Evolutionary conservation across 805 yeast genomes (phyloP).

Genomic region (Kodamaea neixiangensis): DNA sequence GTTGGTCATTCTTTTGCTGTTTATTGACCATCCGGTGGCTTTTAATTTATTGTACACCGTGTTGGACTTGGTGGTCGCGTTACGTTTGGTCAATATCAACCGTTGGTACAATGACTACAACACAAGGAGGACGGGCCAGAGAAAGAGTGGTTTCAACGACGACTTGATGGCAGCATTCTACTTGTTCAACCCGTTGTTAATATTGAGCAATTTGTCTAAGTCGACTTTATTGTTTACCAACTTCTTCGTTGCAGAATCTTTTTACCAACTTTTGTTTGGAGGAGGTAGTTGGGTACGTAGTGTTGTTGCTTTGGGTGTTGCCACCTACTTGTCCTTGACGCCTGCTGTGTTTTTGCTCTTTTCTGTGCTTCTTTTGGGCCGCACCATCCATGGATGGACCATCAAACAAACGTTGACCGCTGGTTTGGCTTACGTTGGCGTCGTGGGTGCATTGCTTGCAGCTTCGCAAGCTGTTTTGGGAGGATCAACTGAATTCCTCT

Average conservation of each 20-base stretch:
- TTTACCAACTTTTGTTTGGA: constrained; percentile 45
- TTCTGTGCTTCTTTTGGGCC: constrained; percentile 51
- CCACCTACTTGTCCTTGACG: constrained; percentile 64
- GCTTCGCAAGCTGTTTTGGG: constrained; percentile 27
- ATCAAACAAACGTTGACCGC: constrained; percentile 18
- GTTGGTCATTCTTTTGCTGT: constrained; percentile 52
- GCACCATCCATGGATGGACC: constrained; percentile 16
- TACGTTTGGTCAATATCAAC: constrained; percentile 52
- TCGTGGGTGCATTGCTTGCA: constrained; percentile 22
- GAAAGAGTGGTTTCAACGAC: constrained; percentile 29
- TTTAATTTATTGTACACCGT: constrained; percentile 52
- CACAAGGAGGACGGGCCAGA: constrained; percentile 13
- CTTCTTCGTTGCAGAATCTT: constrained; percentile 51
- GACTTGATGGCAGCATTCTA: constrained; percentile 62
- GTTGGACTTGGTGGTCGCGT: constrained; percentile 61
- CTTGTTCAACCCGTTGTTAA: constrained; percentile 77
- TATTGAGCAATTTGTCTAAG: constrained; percentile 66
- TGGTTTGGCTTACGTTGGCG: constrained; percentile 16
- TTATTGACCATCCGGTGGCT: constrained; percentile 29
- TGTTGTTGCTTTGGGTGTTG: constrained; percentile 56
- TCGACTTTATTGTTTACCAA: constrained; percentile 67
- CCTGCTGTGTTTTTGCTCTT: constrained; percentile 56
- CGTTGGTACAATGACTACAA: constrained; percentile 35
- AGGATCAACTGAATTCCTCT: constrained; percentile 28
- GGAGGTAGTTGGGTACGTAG: constrained; percentile 41